Base-by-base conservation (phyloP, 2,329 filamentous ascomycete genomes). In the Penicillium polonicum region DNA sequence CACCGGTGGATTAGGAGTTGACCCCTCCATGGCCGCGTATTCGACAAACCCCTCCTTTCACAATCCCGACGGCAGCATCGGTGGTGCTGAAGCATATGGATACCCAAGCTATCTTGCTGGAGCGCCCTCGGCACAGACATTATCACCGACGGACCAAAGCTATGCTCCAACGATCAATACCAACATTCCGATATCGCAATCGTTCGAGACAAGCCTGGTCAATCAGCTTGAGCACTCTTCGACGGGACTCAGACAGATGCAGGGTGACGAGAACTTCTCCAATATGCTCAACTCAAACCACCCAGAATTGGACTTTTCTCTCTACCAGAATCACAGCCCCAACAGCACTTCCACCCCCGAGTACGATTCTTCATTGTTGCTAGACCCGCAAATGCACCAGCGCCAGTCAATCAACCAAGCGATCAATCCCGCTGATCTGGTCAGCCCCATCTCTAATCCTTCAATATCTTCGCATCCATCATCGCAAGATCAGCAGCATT, bases 391-490 rank as follows among this genome's bases (percentile, higher is more conserved):
- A 57, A 67, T 70, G 56, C 74, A 76, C 23, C 68, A 69, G 48
- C 68, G 70, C 52, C 66, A 71, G 61, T 63, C 68, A 19, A 68
- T 77, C 48, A 76, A 74, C 57, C 77, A 76, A 56, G 73, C 72
- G 9, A 70, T 81, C 59, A 80, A 80, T 55, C 78, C 78, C 5
- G 78, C 76, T 36, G 78, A 81, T 57, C 66, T 81, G 41, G 73
- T 75, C 61, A 78, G 76, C 60, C 76, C 76, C 53, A 74, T 79
- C 50, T 77, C 73, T 65, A 83, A 76, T 74, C 79, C 71, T 68
- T 81, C 83, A 23, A 81, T 81, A 13, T 83, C 84, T 55, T 83
- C 84, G 17, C 82, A 84, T 62, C 77, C 85, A 38, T 77, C 85
- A 48, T 78, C 80, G 46, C 82, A 83, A 42, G 79, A 81, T 19